Percentiles rank a stretch among this genome's conserved stretches.
phyloP scores from a whole-genome alignment of 1,139 yeast species.

The Hemisphaericaspora subhashii region DNA sequence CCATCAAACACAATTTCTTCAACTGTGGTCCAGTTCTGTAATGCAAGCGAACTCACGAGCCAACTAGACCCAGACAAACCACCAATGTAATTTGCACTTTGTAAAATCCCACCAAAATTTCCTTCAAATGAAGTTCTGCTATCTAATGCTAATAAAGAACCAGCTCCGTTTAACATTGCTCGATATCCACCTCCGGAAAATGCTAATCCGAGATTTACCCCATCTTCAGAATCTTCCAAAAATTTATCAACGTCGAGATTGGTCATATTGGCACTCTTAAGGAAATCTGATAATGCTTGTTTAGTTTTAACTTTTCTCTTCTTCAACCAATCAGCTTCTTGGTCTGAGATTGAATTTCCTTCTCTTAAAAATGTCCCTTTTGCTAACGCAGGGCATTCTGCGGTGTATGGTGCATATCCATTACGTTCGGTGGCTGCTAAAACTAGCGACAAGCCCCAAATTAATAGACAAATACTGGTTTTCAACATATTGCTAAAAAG shows the following conservation, averaged over 20 bases:
- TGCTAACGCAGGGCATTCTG: constrained; percentile 50
- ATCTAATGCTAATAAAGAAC: constrained; percentile 78
- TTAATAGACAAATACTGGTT: not conserved
- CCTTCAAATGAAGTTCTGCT: constrained; percentile 60
- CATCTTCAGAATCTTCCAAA: constrained; percentile 33
- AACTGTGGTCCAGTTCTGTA: constrained; percentile 36
- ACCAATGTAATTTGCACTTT: constrained; percentile 36
- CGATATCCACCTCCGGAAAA: constrained; percentile 93
- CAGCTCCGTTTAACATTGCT: constrained; percentile 91
- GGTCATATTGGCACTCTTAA: constrained; percentile 55
- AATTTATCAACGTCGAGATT: constrained; percentile 57
- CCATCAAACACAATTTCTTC: constrained; percentile 33
- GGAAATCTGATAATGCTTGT: constrained; percentile 53
- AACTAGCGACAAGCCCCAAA: not conserved
- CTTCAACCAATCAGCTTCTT: constrained; percentile 42
- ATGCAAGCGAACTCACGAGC: constrained; percentile 35
- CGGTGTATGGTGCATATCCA: constrained; percentile 64
- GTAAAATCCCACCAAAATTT: constrained; percentile 39
- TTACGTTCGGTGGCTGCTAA: constrained; percentile 17
- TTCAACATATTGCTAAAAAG: not conserved
- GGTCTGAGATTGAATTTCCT: constrained; percentile 33
- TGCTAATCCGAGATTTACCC: constrained; percentile 65
- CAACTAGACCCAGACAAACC: constrained; percentile 45
- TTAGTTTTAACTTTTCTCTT: constrained; percentile 54
- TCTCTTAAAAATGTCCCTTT: constrained; percentile 32